phyloP scores from a whole-genome alignment of 768 basidiomycete species.

The Agaricus sinodeliciosus region DNA sequence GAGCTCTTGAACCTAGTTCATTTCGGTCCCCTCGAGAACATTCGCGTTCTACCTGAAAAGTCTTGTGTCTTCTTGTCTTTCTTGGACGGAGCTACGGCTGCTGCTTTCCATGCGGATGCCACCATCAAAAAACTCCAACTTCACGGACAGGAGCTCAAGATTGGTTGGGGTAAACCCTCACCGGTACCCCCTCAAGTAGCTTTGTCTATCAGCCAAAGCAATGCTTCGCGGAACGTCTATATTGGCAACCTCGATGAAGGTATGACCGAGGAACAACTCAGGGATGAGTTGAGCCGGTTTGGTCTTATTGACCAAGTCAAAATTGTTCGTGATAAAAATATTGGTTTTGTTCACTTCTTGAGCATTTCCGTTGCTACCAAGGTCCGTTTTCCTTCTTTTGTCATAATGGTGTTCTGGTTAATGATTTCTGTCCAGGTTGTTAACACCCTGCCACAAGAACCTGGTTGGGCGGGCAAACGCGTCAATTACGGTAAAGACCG shows the following conservation, averaged over 20 bases:
- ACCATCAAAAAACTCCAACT: constrained; percentile 89
- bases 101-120: constrained; percentile 96
- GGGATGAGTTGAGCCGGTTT: constrained; percentile 88
- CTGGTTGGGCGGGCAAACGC: constrained; percentile 90
- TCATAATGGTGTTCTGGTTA: constrained; percentile 1
- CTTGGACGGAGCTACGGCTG: constrained; percentile 87
- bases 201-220: constrained; percentile 84
- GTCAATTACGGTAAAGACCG: constrained; percentile 99
- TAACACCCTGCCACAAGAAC: constrained; percentile 84
- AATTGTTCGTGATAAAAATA: constrained; percentile 98
- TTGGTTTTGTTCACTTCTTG: constrained; percentile 98
- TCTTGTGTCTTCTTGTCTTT: constrained; percentile 98
- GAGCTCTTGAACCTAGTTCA: constrained; percentile 97
- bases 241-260: constrained; percentile 88
- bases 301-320: constrained; percentile 99
- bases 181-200: constrained; percentile 83
- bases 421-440: constrained; percentile 64
- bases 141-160: constrained; percentile 95
- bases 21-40: constrained; percentile 92
- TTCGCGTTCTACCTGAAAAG: constrained; percentile 94
- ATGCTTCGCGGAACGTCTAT: constrained; percentile 95
- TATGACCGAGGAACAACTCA: constrained; percentile 85
- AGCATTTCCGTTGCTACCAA: constrained; percentile 93
- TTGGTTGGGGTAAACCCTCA: constrained; percentile 97
- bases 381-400: constrained; percentile 37